These are phyloP conservation scores for Arthroderma sp. DNA, from an alignment of 2,329 filamentous ascomycete species.

Conservation along the genomic window DNA sequence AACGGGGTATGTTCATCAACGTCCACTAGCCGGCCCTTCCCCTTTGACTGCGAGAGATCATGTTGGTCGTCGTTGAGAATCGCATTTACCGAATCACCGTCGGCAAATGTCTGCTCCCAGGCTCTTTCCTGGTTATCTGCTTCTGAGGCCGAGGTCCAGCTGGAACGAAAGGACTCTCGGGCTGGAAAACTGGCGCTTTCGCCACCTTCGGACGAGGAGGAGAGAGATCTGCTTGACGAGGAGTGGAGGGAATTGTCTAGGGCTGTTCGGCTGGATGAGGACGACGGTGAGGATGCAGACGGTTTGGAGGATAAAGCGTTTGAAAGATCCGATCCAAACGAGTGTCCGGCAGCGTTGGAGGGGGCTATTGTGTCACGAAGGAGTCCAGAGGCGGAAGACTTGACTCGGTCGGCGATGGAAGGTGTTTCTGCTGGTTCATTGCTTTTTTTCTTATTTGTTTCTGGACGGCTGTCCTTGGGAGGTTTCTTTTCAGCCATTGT, in stretches of 20 bases:
- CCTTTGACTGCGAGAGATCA: slow-evolving; percentile 8
- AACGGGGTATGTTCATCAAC: too few species aligned
- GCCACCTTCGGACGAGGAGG: slow-evolving; percentile 3
- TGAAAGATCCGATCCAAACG: slow-evolving; percentile 4
- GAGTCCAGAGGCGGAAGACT: slow-evolving; percentile 11
- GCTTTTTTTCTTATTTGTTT: too few species aligned
- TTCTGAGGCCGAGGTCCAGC: slow-evolving; percentile 1
- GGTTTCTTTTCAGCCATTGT: too few species aligned
- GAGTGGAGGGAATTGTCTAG: background rate
- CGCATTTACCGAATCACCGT: slow-evolving; percentile 1
- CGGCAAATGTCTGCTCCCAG: slow-evolving; percentile 15
- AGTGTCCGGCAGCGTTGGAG: slow-evolving; percentile 4
- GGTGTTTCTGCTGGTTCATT: background rate
- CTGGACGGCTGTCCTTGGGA: too few species aligned
- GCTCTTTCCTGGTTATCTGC: slow-evolving; percentile 10
- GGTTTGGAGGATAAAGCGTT: slow-evolving; percentile 2
- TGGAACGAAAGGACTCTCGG: slow-evolving; percentile 15
- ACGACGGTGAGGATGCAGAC: background rate
- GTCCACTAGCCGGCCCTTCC: slow-evolving; percentile 6
- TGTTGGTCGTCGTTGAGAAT: too few species aligned
- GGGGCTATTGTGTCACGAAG: slow-evolving; percentile 6
- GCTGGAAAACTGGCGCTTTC: background rate
- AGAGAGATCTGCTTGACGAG: background rate
- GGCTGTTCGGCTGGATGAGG: background rate
- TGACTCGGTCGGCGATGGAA: slow-evolving; percentile 9